Evolutionary conservation across 176 grass and related monocot genomes (phyloP), one percentile per base, ranked within the genome.

Genomic region (Avena sativa): DNA sequence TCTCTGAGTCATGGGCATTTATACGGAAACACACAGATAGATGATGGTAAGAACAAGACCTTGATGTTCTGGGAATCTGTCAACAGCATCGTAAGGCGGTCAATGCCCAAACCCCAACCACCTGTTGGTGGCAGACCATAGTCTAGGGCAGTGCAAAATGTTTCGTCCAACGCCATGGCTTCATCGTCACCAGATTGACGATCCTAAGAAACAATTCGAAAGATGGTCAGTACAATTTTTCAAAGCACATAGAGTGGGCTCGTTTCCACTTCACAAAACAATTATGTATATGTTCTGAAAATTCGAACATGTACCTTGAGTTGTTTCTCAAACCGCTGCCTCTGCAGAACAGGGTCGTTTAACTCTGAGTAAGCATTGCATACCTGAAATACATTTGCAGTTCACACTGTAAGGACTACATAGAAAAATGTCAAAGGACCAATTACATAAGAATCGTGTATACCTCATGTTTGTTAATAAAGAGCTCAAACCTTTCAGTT

Each of bases 151-250:
- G 91, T 96, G 61, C 91, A 95, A 65, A 95, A 98, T 61, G 96
- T 92, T 84, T 98, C 93, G 23, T 98, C 96, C 59, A 98, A 91
- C 70, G 93, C 88, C 96, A 98, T 96, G 89, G 96, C 96, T 87
- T 98, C 93, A 60, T 98, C 95, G 92, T 98, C 95, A 93, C 95
- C 95, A 74, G 93, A 98, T 98, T 98, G 96, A 75, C 88, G 92
- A 84, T 98, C 96, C 96, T 98, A 46, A 46, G 66, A 3, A 56
- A 88, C 25, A 81, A 46, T 46, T 9, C 79, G 88, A 47, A 81
- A 20, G 61, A 79, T 5, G 8, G 36, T 38, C 53, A 70, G 2
- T 36, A 83, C 19, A 60, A n/a, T 57, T 19, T 32, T 8, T 50
- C 52, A 85, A 63, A 78, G 71, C 56, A 47, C 55, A 59, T 38